Base-by-base conservation (phyloP, 441 rosid genomes). In the Pelargonium australe region DNA sequence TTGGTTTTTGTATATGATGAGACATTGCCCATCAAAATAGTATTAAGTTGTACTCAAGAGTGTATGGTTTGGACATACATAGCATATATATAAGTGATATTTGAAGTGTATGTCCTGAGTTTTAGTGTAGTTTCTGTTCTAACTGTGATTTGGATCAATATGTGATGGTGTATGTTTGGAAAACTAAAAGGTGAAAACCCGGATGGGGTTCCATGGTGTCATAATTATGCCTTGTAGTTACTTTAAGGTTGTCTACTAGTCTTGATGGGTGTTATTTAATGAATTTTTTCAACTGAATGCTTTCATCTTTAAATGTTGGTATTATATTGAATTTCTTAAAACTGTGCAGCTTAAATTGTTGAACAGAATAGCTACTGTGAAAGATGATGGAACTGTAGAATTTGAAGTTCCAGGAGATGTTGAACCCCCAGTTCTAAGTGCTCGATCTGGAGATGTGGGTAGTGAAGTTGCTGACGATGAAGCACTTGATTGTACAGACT, bases 291-390 rank as follows among this genome's bases (percentile, higher is more conserved):
- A 55, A 75, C 74, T 76, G 13, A 44, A 49, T 66, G 5, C 14
- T 4, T 51, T 51, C 17, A 2, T 51, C 13, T 9, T 51, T 2
- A 51, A 51, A 14, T 51, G 57, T 17, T 4, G n/a, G 5, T 3
- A 51, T 51, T 16, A 13, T 17, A 51, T 51, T 13, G 57, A 51
- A 51, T 6, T 67, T 64, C 68, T 77, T 64, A 60, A 76, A 78
- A 44, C 62, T 69, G 72, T 82, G 92, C 92, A 91, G 97, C 83
- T 87, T 69, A 79, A 85, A 76, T 81, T 95, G 83, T 71, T 95
- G 78, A 91, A 86, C 67, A 86, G 97, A 80, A 85, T 95, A 80
- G 96, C 97, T 73, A 95, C 99, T n/a, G 92, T 95, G 63, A 92
- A 92, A 84, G 86, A 87, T 85, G 86, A 95, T 77, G 99, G 99